A percentile compares a stretch with the other conserved stretches of the same genome.
These are phyloP conservation scores for Trichocladium antarcticum DNA, from an alignment of 495 filamentous ascomycete species.

Conservation along the genomic window DNA sequence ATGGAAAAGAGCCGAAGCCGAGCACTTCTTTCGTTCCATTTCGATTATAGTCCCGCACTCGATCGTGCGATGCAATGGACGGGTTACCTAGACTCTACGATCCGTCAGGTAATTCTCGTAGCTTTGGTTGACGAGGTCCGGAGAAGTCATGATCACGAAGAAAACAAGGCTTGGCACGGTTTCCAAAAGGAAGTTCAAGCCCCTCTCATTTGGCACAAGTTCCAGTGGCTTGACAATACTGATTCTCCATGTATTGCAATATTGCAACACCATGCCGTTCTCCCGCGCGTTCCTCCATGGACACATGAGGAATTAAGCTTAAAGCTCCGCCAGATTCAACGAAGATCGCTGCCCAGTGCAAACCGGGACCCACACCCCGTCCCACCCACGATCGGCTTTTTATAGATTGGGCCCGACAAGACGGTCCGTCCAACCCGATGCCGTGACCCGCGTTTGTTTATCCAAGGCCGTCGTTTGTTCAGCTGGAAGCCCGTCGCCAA, in stretches of 20 bases:
- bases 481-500: conserved; percentile 17
- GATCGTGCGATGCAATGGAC: too few relatives aligned
- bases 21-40: too few relatives aligned
- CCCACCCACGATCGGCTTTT: neutral
- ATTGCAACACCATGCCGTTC: too few relatives aligned
- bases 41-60: too few relatives aligned
- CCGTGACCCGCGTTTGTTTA: conserved; percentile 5
- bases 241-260: too few relatives aligned
- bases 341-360: neutral
- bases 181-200: neutral
- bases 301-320: conserved; percentile 7
- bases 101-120: too few relatives aligned
- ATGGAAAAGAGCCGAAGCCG: too few relatives aligned
- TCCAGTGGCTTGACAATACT: too few relatives aligned
- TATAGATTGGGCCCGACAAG: conserved; percentile 11
- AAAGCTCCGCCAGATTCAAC: conserved; percentile 10
- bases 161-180: neutral
- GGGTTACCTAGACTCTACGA: too few relatives aligned
- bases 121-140: too few relatives aligned
- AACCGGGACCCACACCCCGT: neutral
- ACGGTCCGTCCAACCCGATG: conserved; percentile 13
- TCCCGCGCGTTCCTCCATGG: neutral
- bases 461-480: conserved; percentile 15
- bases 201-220: neutral
- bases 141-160: too few relatives aligned